Conservation (phyloP, 148 eudicot species). For the Rhododendron henanense region DNA sequence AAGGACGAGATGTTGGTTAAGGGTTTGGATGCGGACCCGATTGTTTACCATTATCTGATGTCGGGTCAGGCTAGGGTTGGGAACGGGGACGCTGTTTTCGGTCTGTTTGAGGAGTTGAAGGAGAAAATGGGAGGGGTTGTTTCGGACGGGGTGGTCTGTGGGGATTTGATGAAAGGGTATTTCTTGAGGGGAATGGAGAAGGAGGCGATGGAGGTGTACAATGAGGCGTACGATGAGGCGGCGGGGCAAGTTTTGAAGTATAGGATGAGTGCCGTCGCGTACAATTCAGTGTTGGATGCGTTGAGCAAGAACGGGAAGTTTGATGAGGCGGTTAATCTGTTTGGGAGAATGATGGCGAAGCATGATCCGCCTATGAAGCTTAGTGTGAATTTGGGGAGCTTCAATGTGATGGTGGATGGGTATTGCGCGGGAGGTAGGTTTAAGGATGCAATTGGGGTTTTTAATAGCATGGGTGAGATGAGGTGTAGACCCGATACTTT, state of each 20-base stretch:
- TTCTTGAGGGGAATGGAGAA: slow-evolving; percentile 72
- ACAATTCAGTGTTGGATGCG: slow-evolving; percentile 67
- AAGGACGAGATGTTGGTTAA: slow-evolving; percentile 74
- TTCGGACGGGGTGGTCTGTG: slow-evolving; percentile 61
- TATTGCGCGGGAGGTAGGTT: slow-evolving; percentile 64
- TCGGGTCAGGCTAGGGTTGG: slow-evolving; percentile 50
- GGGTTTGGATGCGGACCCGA: slow-evolving; percentile 54
- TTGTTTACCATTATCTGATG: slow-evolving; percentile 74
- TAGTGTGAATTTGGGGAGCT: slow-evolving; percentile 81
- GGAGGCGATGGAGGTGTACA: slow-evolving; percentile 67
- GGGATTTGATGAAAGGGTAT: slow-evolving; percentile 75
- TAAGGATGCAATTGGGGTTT: slow-evolving; percentile 67
- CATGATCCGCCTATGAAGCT: slow-evolving; percentile 66
- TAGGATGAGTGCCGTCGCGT: slow-evolving; percentile 71
- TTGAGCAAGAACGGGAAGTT: slow-evolving; percentile 75
- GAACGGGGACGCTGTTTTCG: slow-evolving; percentile 57
- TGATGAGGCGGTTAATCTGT: slow-evolving; percentile 67
- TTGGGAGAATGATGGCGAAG: slow-evolving; percentile 63
- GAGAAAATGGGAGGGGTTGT: slow-evolving; percentile 60
- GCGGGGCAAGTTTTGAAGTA: slow-evolving; percentile 2
- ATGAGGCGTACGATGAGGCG: slow-evolving; percentile 15
- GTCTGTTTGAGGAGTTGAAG: slow-evolving; percentile 70
- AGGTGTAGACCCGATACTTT: slow-evolving; percentile 71
- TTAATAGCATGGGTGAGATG: slow-evolving; percentile 77
- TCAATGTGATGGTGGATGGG: slow-evolving; percentile 81